Conservation (phyloP, 176 grass and related monocot species). For the Saccharum spontaneum region DNA sequence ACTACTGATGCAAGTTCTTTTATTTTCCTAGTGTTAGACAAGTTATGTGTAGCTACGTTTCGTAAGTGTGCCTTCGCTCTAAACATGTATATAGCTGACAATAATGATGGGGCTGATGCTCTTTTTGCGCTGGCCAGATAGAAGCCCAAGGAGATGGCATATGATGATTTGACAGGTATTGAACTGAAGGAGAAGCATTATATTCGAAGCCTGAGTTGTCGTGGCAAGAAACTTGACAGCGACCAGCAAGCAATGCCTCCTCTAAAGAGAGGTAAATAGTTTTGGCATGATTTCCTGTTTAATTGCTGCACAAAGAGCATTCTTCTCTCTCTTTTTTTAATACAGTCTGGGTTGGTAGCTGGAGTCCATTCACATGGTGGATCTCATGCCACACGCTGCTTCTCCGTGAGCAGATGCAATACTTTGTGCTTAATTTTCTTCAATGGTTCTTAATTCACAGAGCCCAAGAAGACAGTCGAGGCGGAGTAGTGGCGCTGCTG, state of each 20-base stretch:
- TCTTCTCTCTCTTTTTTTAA: not conserved
- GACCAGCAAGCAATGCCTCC: constrained; percentile 25
- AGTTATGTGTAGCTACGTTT: too few relatives aligned
- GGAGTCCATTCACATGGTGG: too few relatives aligned
- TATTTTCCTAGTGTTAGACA: too few relatives aligned
- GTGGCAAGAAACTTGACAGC: constrained; percentile 53
- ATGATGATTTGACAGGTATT: not conserved
- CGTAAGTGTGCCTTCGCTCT: too few relatives aligned
- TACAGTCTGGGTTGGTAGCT: not conserved
- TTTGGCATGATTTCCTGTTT: constrained; percentile 30
- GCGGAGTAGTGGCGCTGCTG: constrained; percentile 23
- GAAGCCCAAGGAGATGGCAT: constrained; percentile 20
- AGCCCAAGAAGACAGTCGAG: constrained; percentile 61
- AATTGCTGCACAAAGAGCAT: not conserved
- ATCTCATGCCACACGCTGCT: too few relatives aligned
- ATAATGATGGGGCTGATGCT: constrained; percentile 60
- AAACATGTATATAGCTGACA: constrained; percentile 28
- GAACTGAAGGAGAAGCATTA: constrained; percentile 52
- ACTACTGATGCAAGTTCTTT: too few relatives aligned
- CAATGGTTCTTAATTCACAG: constrained; percentile 15
- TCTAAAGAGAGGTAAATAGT: constrained; percentile 38
- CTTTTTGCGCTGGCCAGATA: constrained; percentile 77
- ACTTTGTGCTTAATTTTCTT: too few relatives aligned
- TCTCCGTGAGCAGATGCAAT: too few relatives aligned
- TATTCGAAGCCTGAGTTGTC: constrained; percentile 31